Evolutionary conservation across 2,329 filamentous ascomycete genomes (phyloP), one percentile per base, ranked within the genome.

Genomic region (Cryphonectria nitschkei): DNA sequence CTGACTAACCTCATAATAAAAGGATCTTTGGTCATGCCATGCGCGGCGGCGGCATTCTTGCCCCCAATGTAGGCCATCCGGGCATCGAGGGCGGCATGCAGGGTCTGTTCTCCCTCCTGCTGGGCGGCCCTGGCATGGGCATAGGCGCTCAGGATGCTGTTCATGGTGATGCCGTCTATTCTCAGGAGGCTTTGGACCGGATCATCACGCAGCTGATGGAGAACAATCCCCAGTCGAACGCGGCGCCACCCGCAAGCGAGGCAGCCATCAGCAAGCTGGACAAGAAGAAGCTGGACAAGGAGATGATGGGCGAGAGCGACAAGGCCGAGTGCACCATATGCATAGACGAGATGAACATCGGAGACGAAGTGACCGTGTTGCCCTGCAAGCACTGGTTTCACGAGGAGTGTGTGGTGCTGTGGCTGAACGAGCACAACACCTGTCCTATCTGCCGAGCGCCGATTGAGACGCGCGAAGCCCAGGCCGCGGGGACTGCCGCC

Each of bases 311-410:
- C 0, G 78, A 83, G 0, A 88, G 89, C 68, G 87, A 87, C 8
- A 93, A 92, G 70, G 91, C 90, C 58, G 95, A 98, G 77, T 99
- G 96, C 80, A 95, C 93, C 50, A 97, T 99, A 71, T 99, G 96
- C 81, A 97, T 98, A 84, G 94, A 98, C 69, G 88, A 93, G 39
- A 91, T 97, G 73, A 86, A 88, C 37, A 78, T 92, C 50, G 92
- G 90, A 14, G 90, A 93, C 41, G 89, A 93, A 78, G 93, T 95
- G 6, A 88, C 92, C 0, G 87, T 91, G 62, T 81, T 99, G 66
- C 94, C 94, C 0, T 99, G 96, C 81, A 92, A 89, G 71, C 96
- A 99, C 78, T 97, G 94, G 93, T 98, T 97, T 79, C 95, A 98
- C 77, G 90, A 91, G 70, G 84, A 88, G 37, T 98, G 95, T 76